These are phyloP conservation scores for Rugonectria rugulosa DNA, from an alignment of 2,329 filamentous ascomycete genomes.

Conservation along the genomic window DNA sequence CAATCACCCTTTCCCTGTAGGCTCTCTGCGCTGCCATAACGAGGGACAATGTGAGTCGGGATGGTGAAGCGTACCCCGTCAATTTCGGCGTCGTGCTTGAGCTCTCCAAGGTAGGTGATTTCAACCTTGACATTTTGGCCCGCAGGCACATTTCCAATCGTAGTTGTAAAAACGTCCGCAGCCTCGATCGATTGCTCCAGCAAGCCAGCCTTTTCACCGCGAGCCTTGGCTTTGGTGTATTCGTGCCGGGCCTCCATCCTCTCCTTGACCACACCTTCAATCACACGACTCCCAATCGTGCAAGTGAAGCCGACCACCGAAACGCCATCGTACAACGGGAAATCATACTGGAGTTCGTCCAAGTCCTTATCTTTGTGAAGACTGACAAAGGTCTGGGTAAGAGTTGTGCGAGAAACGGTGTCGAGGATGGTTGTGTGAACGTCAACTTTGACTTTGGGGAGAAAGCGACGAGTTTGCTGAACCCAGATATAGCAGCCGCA, in stretches of 20 bases:
- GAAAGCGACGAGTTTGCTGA: conserved; percentile 47
- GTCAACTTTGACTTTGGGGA: conserved; percentile 65
- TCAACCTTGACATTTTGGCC: conserved; percentile 64
- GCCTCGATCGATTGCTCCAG: conserved; percentile 67
- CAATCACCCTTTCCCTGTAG: conserved; percentile 7
- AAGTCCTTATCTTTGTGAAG: conserved; percentile 45
- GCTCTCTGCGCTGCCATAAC: conserved; percentile 59
- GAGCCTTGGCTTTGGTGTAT: conserved; percentile 65
- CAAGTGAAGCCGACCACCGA: conserved; percentile 74
- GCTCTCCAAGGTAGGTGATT: conserved; percentile 72
- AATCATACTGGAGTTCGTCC: conserved; percentile 67
- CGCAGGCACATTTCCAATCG: conserved; percentile 71
- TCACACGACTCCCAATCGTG: conserved; percentile 64
- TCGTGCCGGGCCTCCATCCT: conserved; percentile 65
- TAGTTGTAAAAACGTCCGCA: conserved; percentile 73
- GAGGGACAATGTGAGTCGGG: conserved; percentile 70
- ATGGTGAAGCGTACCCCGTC: conserved; percentile 75
- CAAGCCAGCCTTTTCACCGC: conserved; percentile 69
- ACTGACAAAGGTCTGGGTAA: conserved; percentile 69
- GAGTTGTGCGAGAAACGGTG: conserved; percentile 55
- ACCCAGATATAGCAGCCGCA: conserved; percentile 48
- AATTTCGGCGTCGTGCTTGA: conserved; percentile 74
- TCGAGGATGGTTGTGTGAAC: conserved; percentile 69
- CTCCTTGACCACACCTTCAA: conserved; percentile 72
- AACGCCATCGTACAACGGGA: conserved; percentile 77